These are phyloP conservation scores for Pichia exigua DNA, from an alignment of 805 yeast species.

Conservation along the genomic window DNA sequence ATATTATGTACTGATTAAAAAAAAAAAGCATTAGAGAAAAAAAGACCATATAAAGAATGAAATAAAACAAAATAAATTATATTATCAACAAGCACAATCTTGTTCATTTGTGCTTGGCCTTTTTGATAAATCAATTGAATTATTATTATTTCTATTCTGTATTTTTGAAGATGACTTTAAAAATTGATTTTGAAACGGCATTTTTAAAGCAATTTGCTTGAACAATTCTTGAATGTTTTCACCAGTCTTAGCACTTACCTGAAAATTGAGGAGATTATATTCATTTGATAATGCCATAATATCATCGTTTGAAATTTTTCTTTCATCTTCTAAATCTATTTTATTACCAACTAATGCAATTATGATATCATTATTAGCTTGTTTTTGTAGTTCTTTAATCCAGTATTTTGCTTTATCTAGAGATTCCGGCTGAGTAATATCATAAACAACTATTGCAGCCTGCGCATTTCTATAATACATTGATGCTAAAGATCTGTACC, in stretches of 20 bases:
- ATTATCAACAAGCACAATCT: constrained; percentile 24
- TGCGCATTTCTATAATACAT: constrained; percentile 80
- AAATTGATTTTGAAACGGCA: constrained; percentile 28
- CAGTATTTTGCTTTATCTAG: constrained; percentile 64
- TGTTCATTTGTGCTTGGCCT: constrained; percentile 28
- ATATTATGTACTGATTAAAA: not conserved
- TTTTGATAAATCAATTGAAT: constrained; percentile 25
- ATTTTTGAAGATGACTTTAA: not conserved
- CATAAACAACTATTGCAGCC: constrained; percentile 73
- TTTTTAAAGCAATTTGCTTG: constrained; percentile 41
- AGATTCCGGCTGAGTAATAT: constrained; percentile 62
- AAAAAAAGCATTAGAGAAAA: not conserved
- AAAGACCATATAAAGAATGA: not conserved
- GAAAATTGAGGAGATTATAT: constrained; percentile 40
- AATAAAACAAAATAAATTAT: not conserved
- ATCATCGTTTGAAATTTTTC: constrained; percentile 37
- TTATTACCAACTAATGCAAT: constrained; percentile 77
- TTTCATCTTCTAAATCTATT: constrained; percentile 45
- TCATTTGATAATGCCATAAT: constrained; percentile 47
- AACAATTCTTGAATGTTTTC: constrained; percentile 40
- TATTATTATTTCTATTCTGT: constrained; percentile 16
- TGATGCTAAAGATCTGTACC: constrained; percentile 71
- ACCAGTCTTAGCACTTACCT: constrained; percentile 56
- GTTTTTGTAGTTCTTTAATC: constrained; percentile 75
- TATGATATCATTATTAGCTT: constrained; percentile 67